These are phyloP conservation scores for Ganoderma leucocontextum DNA, from an alignment of 1,284 basidiomycete genomes.

Conservation along the genomic window DNA sequence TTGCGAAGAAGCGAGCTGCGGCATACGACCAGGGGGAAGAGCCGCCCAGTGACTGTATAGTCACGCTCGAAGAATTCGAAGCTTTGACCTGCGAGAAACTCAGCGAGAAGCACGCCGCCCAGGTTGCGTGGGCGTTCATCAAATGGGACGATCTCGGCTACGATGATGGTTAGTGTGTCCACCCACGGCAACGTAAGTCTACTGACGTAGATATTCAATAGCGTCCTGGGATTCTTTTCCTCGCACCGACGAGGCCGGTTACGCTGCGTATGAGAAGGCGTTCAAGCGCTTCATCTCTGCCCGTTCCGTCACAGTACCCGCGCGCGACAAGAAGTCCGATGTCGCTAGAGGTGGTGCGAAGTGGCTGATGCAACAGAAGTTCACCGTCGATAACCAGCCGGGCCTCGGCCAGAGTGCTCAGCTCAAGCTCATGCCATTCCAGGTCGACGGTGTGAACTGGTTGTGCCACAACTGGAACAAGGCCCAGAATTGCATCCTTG, in stretches of 20 bases:
- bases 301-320: conserved; percentile 67
- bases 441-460: conserved; percentile 95
- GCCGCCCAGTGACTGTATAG: conserved; percentile 56
- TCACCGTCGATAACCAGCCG: conserved; percentile 60
- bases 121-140: conserved; percentile 81
- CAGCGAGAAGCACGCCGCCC: conserved; percentile 58
- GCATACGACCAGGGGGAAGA: conserved; percentile 66
- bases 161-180: conserved; percentile 71
- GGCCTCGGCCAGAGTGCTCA: conserved; percentile 68
- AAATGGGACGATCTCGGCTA: conserved; percentile 95
- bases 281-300: conserved; percentile 73
- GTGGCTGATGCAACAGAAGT: conserved; percentile 54
- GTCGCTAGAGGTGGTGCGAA: conserved; percentile 40
- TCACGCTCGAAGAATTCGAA: conserved; percentile 71
- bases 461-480: conserved; percentile 90
- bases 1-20: conserved; percentile 47
- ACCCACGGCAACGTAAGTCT: background rate
- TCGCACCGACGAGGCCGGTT: conserved; percentile 59
- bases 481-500: conserved; percentile 90
- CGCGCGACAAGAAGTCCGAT: conserved; percentile 51
- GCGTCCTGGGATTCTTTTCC: conserved; percentile 95
- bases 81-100: conserved; percentile 52
- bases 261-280: conserved; percentile 71
- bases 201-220: conserved; percentile 39
- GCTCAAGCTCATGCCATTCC: conserved; percentile 86